Percentiles rank a stretch among this genome's conserved stretches.
phyloP scores from a whole-genome alignment of 1,139 yeast species.

The Taiozyma onychis region DNA sequence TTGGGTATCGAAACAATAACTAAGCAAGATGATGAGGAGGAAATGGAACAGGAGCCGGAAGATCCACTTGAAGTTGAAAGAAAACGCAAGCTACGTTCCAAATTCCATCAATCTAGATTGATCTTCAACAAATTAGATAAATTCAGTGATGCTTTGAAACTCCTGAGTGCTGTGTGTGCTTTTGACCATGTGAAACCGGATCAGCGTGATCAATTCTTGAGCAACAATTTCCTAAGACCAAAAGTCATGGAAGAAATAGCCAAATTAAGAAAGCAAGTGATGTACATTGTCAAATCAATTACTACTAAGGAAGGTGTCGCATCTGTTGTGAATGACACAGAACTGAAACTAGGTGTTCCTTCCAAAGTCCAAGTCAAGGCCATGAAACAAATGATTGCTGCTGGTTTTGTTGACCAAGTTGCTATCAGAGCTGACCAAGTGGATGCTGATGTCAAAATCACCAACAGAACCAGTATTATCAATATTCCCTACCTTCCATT shows the following conservation, averaged over 20 bases:
- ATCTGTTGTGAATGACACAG: conserved; percentile 38
- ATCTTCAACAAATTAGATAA: conserved; percentile 64
- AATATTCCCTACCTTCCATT: conserved; percentile 73
- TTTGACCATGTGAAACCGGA: conserved; percentile 64
- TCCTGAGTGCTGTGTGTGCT: conserved; percentile 85
- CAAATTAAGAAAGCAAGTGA: conserved; percentile 75
- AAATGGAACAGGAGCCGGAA: conserved; percentile 25
- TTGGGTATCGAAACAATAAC: conserved; percentile 40
- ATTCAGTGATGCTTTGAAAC: conserved; percentile 66
- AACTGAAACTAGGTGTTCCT: conserved; percentile 65
- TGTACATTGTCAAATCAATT: conserved; percentile 63
- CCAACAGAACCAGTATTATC: conserved; percentile 54
- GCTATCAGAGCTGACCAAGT: conserved; percentile 78
- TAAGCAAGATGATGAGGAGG: conserved; percentile 17
- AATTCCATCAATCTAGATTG: conserved; percentile 51
- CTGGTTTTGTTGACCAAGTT: conserved; percentile 90
- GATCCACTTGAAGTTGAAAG: conserved; percentile 34
- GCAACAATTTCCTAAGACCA: conserved; percentile 53
- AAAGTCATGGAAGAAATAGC: conserved; percentile 80
- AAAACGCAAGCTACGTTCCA: conserved; percentile 40
- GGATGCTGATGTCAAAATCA: conserved; percentile 54
- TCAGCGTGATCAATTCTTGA: conserved; percentile 42
- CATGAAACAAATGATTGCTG: conserved; percentile 84
- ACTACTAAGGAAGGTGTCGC: conserved; percentile 58
- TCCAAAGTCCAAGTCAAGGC: conserved; percentile 63